A percentile compares a stretch with the other conserved stretches of the same genome.
phyloP scores from a whole-genome alignment of 192 early-diverging fungal species.

The Podila verticillata region DNA sequence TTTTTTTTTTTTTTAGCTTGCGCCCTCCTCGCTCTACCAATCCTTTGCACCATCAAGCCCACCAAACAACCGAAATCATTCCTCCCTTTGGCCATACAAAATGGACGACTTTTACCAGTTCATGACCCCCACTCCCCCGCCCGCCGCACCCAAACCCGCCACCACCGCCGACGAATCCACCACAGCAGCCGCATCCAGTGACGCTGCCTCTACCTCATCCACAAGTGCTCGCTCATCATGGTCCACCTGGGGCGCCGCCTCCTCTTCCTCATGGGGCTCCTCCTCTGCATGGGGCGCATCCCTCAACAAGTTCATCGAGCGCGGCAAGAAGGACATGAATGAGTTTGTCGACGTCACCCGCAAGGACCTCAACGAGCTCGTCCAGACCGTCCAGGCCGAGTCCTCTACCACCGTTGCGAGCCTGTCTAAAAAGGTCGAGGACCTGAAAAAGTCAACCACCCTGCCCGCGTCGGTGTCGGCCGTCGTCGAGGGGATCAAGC shows the following conservation, averaged over 20 bases:
- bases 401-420: constrained; percentile 32
- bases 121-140: constrained; percentile 31
- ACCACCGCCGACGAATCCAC: background rate
- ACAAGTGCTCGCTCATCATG: constrained; percentile 28
- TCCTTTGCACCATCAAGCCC: background rate
- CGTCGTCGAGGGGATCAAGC: constrained; percentile 36
- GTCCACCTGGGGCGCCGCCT: constrained; percentile 28
- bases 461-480: constrained; percentile 38
- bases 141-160: background rate
- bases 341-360: constrained; percentile 61
- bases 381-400: constrained; percentile 56
- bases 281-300: constrained; percentile 36
- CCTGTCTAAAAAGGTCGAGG: constrained; percentile 36
- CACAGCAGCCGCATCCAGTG: background rate
- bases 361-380: constrained; percentile 62
- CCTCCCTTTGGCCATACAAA: background rate
- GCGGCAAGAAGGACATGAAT: constrained; percentile 52
- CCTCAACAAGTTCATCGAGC: constrained; percentile 49
- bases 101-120: constrained; percentile 52
- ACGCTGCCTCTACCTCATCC: background rate
- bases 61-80: background rate
- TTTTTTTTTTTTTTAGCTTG: too few relatives aligned
- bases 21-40: background rate
- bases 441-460: constrained; percentile 30
- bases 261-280: constrained; percentile 29